Conservation (phyloP, 164 flowering plant genomes). For the Nelumbo lutea region DNA sequence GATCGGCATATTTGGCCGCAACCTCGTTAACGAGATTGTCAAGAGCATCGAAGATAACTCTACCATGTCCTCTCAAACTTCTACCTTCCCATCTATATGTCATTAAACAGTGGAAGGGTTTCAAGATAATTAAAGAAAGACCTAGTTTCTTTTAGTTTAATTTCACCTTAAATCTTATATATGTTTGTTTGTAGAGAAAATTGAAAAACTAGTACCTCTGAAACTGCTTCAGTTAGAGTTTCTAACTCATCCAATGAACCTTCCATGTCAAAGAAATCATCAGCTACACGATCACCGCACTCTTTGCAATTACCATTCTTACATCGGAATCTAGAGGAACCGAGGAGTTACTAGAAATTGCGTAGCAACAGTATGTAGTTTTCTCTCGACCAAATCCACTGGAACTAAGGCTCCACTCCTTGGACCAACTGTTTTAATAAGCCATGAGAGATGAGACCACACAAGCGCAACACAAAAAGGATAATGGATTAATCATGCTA, state of each 20-base stretch:
- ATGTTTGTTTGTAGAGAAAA: background rate
- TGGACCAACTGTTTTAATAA: conserved; percentile 32
- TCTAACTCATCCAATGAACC: conserved; percentile 23
- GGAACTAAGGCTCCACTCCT: conserved; percentile 15
- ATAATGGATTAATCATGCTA: too few relatives aligned
- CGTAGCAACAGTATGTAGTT: conserved; percentile 30
- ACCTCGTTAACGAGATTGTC: conserved; percentile 26
- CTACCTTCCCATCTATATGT: conserved; percentile 32
- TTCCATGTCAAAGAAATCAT: conserved; percentile 30
- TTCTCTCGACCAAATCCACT: conserved; percentile 37
- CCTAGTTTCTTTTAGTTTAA: too few relatives aligned
- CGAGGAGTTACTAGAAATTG: conserved; percentile 13
- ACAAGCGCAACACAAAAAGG: too few relatives aligned
- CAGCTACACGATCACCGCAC: conserved; percentile 22
- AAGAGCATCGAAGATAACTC: conserved; percentile 33
- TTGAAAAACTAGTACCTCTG: conserved; percentile 14
- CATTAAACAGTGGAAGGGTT: background rate
- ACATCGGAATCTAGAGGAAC: conserved; percentile 13
- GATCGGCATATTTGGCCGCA: conserved; percentile 7
- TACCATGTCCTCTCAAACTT: conserved; percentile 26
- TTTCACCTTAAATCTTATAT: background rate
- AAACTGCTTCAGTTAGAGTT: conserved; percentile 23
- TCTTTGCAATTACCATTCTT: conserved; percentile 16
- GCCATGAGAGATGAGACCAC: conserved; percentile 8
- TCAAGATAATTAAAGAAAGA: background rate